Percentiles rank a stretch among this genome's conserved stretches.
These are phyloP conservation scores for Petrea volubilis DNA, from an alignment of 257 asterid species.

Conservation along the genomic window DNA sequence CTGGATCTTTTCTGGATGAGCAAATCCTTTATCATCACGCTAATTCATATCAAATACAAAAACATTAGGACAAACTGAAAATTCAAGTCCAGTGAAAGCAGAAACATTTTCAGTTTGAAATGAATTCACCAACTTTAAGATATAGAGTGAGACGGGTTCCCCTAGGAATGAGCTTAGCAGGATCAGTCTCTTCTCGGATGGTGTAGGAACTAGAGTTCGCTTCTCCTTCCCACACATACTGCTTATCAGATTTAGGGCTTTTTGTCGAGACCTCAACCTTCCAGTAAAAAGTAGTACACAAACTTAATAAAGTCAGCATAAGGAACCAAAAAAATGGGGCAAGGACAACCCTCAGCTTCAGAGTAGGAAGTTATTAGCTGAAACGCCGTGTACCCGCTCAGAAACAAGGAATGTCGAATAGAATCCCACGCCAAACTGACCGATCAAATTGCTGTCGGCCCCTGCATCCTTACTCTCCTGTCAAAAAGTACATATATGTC, in stretches of 20 bases:
- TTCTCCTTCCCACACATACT: slow-evolving; percentile 97
- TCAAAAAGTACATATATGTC: slow-evolving; percentile 22
- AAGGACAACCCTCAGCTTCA: slow-evolving; percentile 18
- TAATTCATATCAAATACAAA: slow-evolving; percentile 32
- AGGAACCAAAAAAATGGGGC: no score
- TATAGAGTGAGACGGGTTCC: slow-evolving; percentile 94
- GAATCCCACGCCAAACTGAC: slow-evolving; percentile 99
- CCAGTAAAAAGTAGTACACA: slow-evolving; percentile 22
- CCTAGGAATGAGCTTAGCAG: slow-evolving; percentile 80
- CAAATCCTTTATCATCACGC: slow-evolving; percentile 93
- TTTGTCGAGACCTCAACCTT: slow-evolving; percentile 98
- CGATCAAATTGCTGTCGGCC: slow-evolving; percentile 90
- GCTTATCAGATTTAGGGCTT: slow-evolving; percentile 95
- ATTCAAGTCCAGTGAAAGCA: not conserved
- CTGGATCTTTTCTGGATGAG: slow-evolving; percentile 91
- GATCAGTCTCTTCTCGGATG: slow-evolving; percentile 90
- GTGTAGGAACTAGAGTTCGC: slow-evolving; percentile 90
- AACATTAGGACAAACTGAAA: slow-evolving; percentile 13
- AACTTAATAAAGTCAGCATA: not conserved
- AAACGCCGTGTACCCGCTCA: slow-evolving; percentile 60
- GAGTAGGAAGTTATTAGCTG: not conserved
- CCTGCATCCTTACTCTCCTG: slow-evolving; percentile 98
- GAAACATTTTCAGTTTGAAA: no score
- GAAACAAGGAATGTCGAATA: slow-evolving; percentile 95
- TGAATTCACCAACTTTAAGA: no score